These are phyloP conservation scores for Blastocystis sp. DNA, from an alignment of 352 stramenopile genomes.

Conservation along the genomic window DNA sequence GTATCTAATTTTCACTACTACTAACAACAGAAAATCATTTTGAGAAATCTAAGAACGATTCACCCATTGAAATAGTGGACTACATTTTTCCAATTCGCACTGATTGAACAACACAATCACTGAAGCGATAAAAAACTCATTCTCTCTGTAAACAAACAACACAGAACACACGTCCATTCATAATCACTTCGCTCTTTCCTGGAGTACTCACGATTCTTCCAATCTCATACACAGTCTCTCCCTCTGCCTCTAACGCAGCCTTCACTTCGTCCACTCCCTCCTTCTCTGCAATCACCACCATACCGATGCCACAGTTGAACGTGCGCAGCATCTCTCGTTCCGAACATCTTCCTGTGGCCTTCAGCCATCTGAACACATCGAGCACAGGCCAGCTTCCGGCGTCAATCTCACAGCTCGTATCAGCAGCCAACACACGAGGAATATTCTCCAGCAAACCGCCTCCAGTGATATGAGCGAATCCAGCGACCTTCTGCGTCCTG, in stretches of 20 bases:
- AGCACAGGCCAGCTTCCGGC: slow-evolving; percentile 80
- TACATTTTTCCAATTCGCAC: too few relatives aligned
- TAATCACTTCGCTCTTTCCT: slow-evolving; percentile 56
- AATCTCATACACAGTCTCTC: slow-evolving; percentile 62
- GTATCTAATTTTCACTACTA: too few relatives aligned
- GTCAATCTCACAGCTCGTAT: slow-evolving; percentile 85
- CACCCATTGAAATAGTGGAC: too few relatives aligned
- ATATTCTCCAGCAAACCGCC: slow-evolving; percentile 96
- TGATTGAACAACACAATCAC: too few relatives aligned
- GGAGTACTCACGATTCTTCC: slow-evolving; percentile 23
- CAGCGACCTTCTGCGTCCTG: slow-evolving; percentile 72
- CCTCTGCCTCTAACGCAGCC: slow-evolving; percentile 40
- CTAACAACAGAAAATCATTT: too few relatives aligned
- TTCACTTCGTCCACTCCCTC: slow-evolving; percentile 65
- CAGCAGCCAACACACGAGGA: slow-evolving; percentile 84
- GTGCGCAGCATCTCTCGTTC: slow-evolving; percentile 85
- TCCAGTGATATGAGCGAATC: slow-evolving; percentile 94
- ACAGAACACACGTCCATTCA: slow-evolving; percentile 56
- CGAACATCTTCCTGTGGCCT: slow-evolving; percentile 73
- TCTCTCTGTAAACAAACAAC: background rate
- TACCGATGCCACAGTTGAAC: slow-evolving; percentile 97
- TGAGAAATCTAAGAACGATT: too few relatives aligned
- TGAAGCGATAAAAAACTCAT: too few relatives aligned
- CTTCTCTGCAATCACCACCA: slow-evolving; percentile 88
- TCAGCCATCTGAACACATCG: slow-evolving; percentile 94